Evolutionary conservation across 345 rosid species (phyloP).

Genomic region (Gossypium ekmanianum): DNA sequence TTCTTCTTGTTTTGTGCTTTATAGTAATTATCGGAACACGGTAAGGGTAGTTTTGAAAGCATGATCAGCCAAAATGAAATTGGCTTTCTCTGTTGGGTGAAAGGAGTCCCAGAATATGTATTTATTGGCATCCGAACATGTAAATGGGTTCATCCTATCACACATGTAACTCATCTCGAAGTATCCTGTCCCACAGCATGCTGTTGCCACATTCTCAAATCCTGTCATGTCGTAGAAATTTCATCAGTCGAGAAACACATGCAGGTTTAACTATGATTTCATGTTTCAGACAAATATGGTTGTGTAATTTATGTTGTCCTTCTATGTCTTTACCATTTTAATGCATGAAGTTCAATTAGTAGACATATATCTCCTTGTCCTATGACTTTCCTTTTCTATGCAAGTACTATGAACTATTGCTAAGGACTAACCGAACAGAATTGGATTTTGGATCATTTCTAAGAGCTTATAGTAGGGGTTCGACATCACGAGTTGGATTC

Average conservation of each 20-base stretch:
- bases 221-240: constrained; percentile 35
- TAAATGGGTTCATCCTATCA: constrained; percentile 41
- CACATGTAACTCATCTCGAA: constrained; percentile 68
- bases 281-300: background rate
- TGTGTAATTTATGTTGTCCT: background rate
- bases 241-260: background rate
- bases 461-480: constrained; percentile 39
- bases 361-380: no score
- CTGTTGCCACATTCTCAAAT: constrained; percentile 42
- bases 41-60: constrained; percentile 32
- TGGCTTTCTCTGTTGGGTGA: constrained; percentile 68
- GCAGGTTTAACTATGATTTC: background rate
- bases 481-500: constrained; percentile 40
- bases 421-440: constrained; percentile 38
- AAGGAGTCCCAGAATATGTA: constrained; percentile 71
- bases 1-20: no score
- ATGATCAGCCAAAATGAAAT: constrained; percentile 36
- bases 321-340: background rate
- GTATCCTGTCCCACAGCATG: constrained; percentile 69
- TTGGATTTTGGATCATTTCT: constrained; percentile 51
- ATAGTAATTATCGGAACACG: constrained; percentile 20
- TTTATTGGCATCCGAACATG: constrained; percentile 53
- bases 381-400: background rate
- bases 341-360: background rate
- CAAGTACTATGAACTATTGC: constrained; percentile 12